Percentiles rank a stretch among this genome's conserved stretches.
These are phyloP conservation scores for Flaveria brownii DNA, from an alignment of 129 eudicot genomes.

Conservation along the genomic window DNA sequence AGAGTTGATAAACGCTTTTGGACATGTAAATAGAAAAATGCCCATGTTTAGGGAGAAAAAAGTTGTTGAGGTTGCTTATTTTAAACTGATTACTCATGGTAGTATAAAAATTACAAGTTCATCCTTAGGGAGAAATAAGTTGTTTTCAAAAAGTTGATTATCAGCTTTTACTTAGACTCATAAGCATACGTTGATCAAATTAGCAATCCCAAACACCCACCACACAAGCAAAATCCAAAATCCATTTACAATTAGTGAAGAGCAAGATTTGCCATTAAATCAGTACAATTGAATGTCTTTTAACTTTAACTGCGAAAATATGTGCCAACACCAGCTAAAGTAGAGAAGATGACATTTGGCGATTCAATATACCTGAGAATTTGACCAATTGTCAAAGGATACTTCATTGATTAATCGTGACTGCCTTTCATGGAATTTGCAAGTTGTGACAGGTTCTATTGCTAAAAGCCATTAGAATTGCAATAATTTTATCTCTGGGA, in stretches of 20 bases:
- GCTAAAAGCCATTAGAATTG: not conserved
- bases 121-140: not conserved
- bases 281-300: not conserved
- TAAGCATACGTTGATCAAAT: not conserved
- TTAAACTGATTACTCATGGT: not conserved
- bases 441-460: not conserved
- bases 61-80: not conserved
- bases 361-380: not conserved
- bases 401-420: not conserved
- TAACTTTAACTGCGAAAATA: not conserved
- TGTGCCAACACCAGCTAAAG: not conserved
- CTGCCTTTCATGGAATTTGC: not conserved
- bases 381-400: conserved; percentile 9
- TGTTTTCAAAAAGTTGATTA: not conserved
- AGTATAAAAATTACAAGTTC: not conserved
- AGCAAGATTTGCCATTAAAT: conserved; percentile 6
- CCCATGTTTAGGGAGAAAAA: not conserved
- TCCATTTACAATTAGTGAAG: not conserved
- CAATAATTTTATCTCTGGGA: not conserved
- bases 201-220: not conserved
- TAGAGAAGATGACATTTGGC: too few species aligned
- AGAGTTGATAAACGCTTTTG: not conserved
- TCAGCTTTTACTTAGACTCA: not conserved
- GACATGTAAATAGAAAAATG: not conserved
- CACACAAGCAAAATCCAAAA: not conserved